Evolutionary conservation across 2,329 filamentous ascomycete genomes (phyloP), one percentile per base, ranked within the genome.

Genomic region (Trichoderma koningii): DNA sequence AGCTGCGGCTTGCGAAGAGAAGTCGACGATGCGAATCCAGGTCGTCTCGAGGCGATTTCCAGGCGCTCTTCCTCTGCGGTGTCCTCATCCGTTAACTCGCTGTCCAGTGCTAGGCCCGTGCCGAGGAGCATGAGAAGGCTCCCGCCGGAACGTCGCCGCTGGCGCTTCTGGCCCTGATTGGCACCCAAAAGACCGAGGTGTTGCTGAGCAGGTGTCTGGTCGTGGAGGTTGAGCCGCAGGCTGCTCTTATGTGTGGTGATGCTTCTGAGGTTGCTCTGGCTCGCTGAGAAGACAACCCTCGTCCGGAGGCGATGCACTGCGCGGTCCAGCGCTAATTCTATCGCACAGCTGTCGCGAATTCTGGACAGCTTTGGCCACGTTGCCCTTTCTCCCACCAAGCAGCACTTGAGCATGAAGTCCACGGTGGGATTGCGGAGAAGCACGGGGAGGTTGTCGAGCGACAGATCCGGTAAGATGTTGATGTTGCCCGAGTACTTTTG

Each of bases 401-500:
- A 90, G 9, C 91, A 89, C 53, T 89, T 84, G 5, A 89, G 76
- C 91, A 98, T 96, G 74, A 96, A 98, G 5, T 93, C 91, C 0
- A 87, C 80, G 0, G 90, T 93, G 1, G 94, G 94, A 66, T 98
- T 98, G 68, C 85, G 89, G 51, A 98, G 81, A 28, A 97, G 87
- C 9, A 85, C 84, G 0, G 90, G 89, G 23, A 96, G 85, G 67
- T 96, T 89, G 7, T 87, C 83, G 60, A 90, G 87, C 5, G 85
- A 85, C 65, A 96, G 89, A 62, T 92, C 87, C 0, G 93, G 93
- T 38, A 96, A 82, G 62, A 98, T 97, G 51, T 93, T 98, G 73
- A 98, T 97, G 76, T 98, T 93, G 7, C 94, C 94, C 2, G 91
- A 93, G 73, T 98, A 98, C 68, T 90, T 92, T 72, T 98, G 94